Conservation (phyloP, 2,329 filamentous ascomycete species). For the Colletotrichum cereale region DNA sequence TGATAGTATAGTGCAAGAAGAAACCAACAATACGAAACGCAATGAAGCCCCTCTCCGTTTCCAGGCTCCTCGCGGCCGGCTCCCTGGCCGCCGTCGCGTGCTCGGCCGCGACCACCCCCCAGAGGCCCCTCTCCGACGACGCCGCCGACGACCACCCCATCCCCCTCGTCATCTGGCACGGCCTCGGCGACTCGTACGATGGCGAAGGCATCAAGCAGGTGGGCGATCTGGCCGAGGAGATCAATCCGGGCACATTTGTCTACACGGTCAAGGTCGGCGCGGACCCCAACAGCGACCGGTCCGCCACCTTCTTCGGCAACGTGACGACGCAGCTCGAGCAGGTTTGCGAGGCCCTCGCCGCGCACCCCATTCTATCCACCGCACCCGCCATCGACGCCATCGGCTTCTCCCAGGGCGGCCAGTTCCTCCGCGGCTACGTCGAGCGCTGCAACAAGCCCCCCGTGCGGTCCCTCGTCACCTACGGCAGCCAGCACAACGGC, state of each 20-base stretch:
- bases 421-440: conserved; percentile 92
- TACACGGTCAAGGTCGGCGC: conserved; percentile 82
- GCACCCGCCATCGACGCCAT: conserved; percentile 89
- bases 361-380: conserved; percentile 83
- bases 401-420: conserved; percentile 95
- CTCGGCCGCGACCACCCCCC: conserved; percentile 30
- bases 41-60: conserved; percentile 49
- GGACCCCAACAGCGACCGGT: conserved; percentile 76
- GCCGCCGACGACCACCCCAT: conserved; percentile 75
- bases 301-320: conserved; percentile 92
- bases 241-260: conserved; percentile 86
- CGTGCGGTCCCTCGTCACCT: conserved; percentile 85
- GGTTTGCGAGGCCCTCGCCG: conserved; percentile 82
- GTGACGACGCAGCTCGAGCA: conserved; percentile 80
- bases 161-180: conserved; percentile 96
- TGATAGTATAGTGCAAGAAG: background rate
- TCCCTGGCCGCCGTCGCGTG: conserved; percentile 42
- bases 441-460: conserved; percentile 86
- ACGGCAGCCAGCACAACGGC: conserved; percentile 92
- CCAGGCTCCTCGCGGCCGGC: conserved; percentile 50
- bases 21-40: conserved; percentile 37
- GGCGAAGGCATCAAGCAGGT: conserved; percentile 80
- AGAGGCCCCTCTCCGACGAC: conserved; percentile 44
- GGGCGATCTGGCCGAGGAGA: conserved; percentile 76
- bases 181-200: conserved; percentile 79